A percentile compares a stretch with the other conserved stretches of the same genome.
These are phyloP conservation scores for Paramecium sexaurelia DNA, from an alignment of 73 alveolate species.

Conservation along the genomic window DNA sequence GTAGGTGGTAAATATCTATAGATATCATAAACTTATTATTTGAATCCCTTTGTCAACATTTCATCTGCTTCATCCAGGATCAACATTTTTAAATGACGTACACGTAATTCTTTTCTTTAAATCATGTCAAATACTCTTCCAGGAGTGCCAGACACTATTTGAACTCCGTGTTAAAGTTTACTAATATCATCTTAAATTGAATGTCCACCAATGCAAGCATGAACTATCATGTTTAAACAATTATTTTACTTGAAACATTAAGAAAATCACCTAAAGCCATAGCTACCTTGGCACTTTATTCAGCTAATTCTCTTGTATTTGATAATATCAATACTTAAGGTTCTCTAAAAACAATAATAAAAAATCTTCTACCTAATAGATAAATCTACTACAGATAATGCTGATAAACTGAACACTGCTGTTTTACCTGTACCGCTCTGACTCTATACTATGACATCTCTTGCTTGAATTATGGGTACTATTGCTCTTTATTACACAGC, in stretches of 20 bases:
- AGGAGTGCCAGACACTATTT: constrained; percentile 98
- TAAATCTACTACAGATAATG: constrained; percentile 87
- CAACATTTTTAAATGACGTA: constrained; percentile 89
- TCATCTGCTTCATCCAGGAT: constrained; percentile 99
- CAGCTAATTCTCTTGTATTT: constrained; percentile 96
- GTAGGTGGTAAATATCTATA: constrained; percentile 95
- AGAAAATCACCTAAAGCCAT: constrained; percentile 96
- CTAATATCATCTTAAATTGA: constrained; percentile 95
- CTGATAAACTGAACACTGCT: constrained; percentile 96
- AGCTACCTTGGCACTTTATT: constrained; percentile 85
- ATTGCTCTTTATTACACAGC: constrained; percentile 98
- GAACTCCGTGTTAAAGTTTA: constrained; percentile 95
- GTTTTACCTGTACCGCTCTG: constrained; percentile 98
- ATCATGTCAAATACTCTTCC: constrained; percentile 98
- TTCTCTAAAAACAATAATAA: constrained; percentile 68
- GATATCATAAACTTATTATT: constrained; percentile 97
- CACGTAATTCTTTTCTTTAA: constrained; percentile 80
- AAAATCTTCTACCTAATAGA: constrained; percentile 18
- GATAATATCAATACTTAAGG: constrained; percentile 90
- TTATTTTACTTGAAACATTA: constrained; percentile 76
- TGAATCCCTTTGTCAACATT: constrained; percentile 96
- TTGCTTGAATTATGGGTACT: constrained; percentile 87
- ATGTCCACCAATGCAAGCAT: constrained; percentile 97
- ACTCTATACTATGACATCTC: constrained; percentile 89
- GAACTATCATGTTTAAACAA: constrained; percentile 66